A percentile compares a stretch with the other conserved stretches of the same genome.
These are phyloP conservation scores for Aspergillus versicolor DNA, from an alignment of 2,329 filamentous ascomycete species.

Conservation along the genomic window DNA sequence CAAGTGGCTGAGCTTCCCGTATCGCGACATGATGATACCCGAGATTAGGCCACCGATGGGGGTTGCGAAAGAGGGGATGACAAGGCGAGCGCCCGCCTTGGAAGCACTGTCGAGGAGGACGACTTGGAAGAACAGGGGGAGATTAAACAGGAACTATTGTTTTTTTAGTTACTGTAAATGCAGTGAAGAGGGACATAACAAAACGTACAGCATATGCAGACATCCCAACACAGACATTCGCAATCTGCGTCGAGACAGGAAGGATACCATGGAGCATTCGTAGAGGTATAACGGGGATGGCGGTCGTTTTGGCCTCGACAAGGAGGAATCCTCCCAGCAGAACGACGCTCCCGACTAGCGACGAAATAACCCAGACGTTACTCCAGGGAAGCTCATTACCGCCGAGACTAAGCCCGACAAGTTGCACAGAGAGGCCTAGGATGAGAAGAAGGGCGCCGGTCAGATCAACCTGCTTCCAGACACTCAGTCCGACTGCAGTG, in stretches of 20 bases:
- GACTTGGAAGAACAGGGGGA: constrained; percentile 47
- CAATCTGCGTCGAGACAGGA: constrained; percentile 55
- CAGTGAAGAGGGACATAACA: background rate
- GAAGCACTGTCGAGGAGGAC: constrained; percentile 44
- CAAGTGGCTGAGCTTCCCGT: constrained; percentile 44
- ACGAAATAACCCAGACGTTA: constrained; percentile 41
- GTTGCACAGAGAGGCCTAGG: constrained; percentile 57
- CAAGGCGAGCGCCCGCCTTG: constrained; percentile 45
- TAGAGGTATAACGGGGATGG: constrained; percentile 46
- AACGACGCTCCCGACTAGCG: constrained; percentile 38
- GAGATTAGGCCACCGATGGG: constrained; percentile 46
- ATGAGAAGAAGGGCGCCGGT: constrained; percentile 58
- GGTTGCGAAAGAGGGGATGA: constrained; percentile 47
- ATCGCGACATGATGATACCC: constrained; percentile 49
- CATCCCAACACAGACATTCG: constrained; percentile 62
- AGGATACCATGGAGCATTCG: constrained; percentile 56
- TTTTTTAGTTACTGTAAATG: background rate
- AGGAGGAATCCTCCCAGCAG: constrained; percentile 39
- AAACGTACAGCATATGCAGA: constrained; percentile 60
- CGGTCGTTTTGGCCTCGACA: constrained; percentile 43
- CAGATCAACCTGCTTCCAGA: constrained; percentile 60
- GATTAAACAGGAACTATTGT: constrained; percentile 47
- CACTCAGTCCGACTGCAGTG: constrained; percentile 19
- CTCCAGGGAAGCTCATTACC: constrained; percentile 49
- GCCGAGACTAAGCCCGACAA: constrained; percentile 45